These are phyloP conservation scores for Metschnikowia amazonensis DNA, from an alignment of 805 yeast species.

Conservation along the genomic window DNA sequence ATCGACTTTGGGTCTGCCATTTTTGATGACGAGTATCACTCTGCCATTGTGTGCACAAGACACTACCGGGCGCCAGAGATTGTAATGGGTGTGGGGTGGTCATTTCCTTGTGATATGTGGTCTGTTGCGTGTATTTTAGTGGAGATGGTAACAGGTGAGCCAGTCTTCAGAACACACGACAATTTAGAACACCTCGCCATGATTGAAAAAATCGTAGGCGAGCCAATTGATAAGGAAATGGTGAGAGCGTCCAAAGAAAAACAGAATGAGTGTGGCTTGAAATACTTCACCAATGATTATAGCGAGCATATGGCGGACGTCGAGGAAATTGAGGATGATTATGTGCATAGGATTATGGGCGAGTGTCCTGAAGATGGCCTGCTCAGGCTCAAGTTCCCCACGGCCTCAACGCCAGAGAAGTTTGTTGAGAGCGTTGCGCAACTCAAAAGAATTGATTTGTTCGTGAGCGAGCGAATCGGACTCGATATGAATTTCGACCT, in stretches of 20 bases:
- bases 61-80: conserved; percentile 98
- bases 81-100: conserved; percentile 93
- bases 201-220: conserved; percentile 79
- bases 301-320: conserved; percentile 14
- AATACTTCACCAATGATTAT: conserved; percentile 29
- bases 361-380: conserved; percentile 22
- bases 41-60: conserved; percentile 86
- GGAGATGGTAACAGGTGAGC: conserved; percentile 90
- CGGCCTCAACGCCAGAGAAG: conserved; percentile 35
- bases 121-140: conserved; percentile 90
- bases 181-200: conserved; percentile 90
- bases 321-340: conserved; percentile 29
- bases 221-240: conserved; percentile 44
- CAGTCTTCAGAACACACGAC: conserved; percentile 91
- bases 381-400: conserved; percentile 37
- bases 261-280: conserved; percentile 40
- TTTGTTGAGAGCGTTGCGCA: conserved; percentile 37
- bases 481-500: conserved; percentile 37
- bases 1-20: conserved; percentile 98
- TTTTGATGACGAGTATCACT: conserved; percentile 90
- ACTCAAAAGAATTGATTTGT: conserved; percentile 41
- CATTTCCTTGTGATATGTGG: conserved; percentile 96
- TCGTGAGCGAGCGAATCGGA: conserved; percentile 41
- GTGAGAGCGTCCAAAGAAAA: conserved; percentile 31
- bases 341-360: conserved; percentile 2